Evolutionary conservation across 2,329 filamentous ascomycete species (phyloP), one percentile per base, ranked within the genome.

Genomic region (Aureobasidium sp.): DNA sequence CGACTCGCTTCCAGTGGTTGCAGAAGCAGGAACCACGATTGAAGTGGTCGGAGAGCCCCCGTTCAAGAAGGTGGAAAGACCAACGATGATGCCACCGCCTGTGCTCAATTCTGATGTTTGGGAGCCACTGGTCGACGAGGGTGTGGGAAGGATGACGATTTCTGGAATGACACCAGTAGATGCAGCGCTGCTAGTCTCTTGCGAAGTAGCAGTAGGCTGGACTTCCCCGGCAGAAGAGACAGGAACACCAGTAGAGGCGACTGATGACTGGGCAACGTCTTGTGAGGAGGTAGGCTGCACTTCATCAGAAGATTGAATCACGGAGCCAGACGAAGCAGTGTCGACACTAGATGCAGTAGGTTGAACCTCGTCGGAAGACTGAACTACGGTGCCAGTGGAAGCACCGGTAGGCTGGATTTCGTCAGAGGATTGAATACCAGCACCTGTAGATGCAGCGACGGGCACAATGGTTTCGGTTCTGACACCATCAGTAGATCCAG

Each of bases 41-140:
- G 51, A 42, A 48, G 60, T 64, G 34, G 51, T 37, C 9, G 61
- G 34, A n/a, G 41, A 41, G 17, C 39, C 29, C 34, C 66, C 67
- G 25, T 66, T 67, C 20, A 72, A 66, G 53, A 71, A 66, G 4
- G 70, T 72, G 5, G 70, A 71, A 5, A 74, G 63, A 17, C 72
- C 72, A 27, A 74, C 70, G 36, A 71, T 70, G 64, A 73, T 70
- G 9, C 69, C 66, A 39, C 64, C 68, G 11, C 60, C 61, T 22
- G 45, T 61, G 22, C 31, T 56, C 2, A 57, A 48, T 5, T 29
- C 59, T 27, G 64, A 61, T 7, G 64, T 37, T 2, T 55, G 58
- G 39, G 56, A 51, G 15, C n/a, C 48, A 29, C 48, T 47, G 31
- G 57, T 37, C 15, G 60, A 31, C 6, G 60, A 48, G 27, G 65